These are phyloP conservation scores for Rubus idaeus DNA, from an alignment of 306 rosid genomes.

Conservation along the genomic window DNA sequence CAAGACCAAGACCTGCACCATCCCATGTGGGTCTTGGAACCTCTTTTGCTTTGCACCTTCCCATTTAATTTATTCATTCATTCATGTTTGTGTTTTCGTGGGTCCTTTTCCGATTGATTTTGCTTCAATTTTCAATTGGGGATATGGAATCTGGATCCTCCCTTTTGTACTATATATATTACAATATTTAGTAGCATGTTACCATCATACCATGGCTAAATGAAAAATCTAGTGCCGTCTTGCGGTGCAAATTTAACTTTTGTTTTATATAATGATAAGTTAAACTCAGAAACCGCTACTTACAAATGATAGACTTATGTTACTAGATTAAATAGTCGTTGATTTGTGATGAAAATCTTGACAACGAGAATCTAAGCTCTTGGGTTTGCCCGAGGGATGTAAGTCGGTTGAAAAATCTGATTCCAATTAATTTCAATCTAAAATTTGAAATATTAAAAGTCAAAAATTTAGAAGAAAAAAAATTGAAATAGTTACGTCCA, in stretches of 20 bases:
- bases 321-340: too few relatives aligned
- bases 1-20: not conserved
- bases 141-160: not conserved
- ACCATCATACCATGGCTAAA: not conserved
- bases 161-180: not conserved
- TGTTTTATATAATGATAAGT: too few relatives aligned
- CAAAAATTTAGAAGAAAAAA: too few relatives aligned
- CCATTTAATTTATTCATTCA: not conserved
- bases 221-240: not conserved
- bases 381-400: too few relatives aligned
- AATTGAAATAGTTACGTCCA: too few relatives aligned
- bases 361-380: too few relatives aligned
- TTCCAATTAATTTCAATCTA: too few relatives aligned
- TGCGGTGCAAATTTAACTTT: not conserved
- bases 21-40: slow-evolving; percentile 8
- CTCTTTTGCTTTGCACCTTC: not conserved
- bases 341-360: too few relatives aligned
- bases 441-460: too few relatives aligned
- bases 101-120: not conserved
- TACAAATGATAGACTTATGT: too few relatives aligned
- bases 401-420: too few relatives aligned
- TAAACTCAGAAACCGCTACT: too few relatives aligned
- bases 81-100: not conserved
- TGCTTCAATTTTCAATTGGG: not conserved
- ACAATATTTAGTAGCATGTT: not conserved